Evolutionary conservation across 768 basidiomycete genomes (phyloP), one percentile per base, ranked within the genome.

Genomic region (Imleria badia): DNA sequence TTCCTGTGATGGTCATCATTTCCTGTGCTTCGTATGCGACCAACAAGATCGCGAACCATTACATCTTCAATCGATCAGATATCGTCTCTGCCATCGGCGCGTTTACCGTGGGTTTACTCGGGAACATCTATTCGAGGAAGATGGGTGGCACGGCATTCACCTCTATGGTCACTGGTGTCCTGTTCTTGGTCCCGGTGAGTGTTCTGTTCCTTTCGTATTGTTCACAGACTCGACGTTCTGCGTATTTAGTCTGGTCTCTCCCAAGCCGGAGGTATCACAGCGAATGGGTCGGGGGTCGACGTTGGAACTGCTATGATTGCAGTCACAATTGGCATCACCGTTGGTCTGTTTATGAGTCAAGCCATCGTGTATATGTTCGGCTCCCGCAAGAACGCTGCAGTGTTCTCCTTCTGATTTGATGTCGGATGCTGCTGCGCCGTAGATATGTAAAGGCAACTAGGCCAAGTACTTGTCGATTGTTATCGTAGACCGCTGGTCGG

Each of bases 261-360:
- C 10, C 89, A 91, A 69, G 89, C 89, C 2, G 91, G 91, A 46
- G 91, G 90, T 35, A 85, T 94, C 60, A 85, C 87, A 6, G 87
- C 87, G 4, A 86, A 87, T 59, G 90, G 89, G 19, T 84, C 82
- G 64, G 86, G 85, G 22, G 90, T 93, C 58, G 90, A 91, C 60
- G 89, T 93, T 49, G 88, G 91, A 57, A 84, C 85, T 33, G 87
- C 91, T 9, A 92, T 92, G 88, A 89, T 91, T 56, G 82, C 86
- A n/a, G 91, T 94, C 45, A 88, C 90, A 1, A 91, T 94, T 53
- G 92, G 92, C 29, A 93, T 94, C 61, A 94, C 91, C 1, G 90
- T 93, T 46, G 91, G 92, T 17, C 70, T 94, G 41, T 94, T 93
- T 74, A 90, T 89, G 80, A 91, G 89, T 60, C 89, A 91, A 66